phyloP scores from a whole-genome alignment of 495 filamentous ascomycete species.

The Tuber melanosporum region DNA sequence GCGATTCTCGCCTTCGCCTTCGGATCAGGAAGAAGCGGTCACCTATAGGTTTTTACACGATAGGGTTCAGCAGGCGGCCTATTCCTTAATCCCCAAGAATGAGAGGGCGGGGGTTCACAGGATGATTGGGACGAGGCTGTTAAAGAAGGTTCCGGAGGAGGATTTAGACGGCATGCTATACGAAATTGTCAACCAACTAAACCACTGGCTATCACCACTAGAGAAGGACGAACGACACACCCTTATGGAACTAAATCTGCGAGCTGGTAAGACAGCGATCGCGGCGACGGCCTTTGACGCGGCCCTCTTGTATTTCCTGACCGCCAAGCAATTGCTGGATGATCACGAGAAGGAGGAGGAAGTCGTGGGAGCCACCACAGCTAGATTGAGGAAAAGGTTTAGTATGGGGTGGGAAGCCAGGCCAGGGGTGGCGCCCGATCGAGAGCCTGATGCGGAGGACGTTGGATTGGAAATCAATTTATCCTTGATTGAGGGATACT shows the following conservation, averaged over 20 bases:
- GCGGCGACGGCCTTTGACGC: slow-evolving; percentile 40
- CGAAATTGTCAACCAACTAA: slow-evolving; percentile 42
- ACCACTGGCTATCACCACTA: slow-evolving; percentile 41
- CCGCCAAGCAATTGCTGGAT: slow-evolving; percentile 37
- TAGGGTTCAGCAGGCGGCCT: slow-evolving; percentile 40
- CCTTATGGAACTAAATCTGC: slow-evolving; percentile 41
- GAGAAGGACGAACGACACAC: slow-evolving; percentile 27
- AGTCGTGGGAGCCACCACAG: slow-evolving; percentile 19
- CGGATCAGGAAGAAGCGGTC: slow-evolving; percentile 37
- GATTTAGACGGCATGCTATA: slow-evolving; percentile 39
- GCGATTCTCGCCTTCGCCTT: slow-evolving; percentile 29
- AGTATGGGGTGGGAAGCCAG: slow-evolving; percentile 28
- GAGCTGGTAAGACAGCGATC: slow-evolving; percentile 41
- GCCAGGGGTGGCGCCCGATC: slow-evolving; percentile 17
- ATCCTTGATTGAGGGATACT: slow-evolving; percentile 41
- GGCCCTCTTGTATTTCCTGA: slow-evolving; percentile 36
- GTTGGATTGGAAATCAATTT: slow-evolving; percentile 39
- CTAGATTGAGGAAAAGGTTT: slow-evolving; percentile 30
- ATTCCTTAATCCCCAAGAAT: slow-evolving; percentile 35
- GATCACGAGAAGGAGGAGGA: slow-evolving; percentile 30
- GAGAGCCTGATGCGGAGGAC: slow-evolving; percentile 31
- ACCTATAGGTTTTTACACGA: slow-evolving; percentile 42
- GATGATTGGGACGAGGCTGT: slow-evolving; percentile 37
- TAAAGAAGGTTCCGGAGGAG: slow-evolving; percentile 36
- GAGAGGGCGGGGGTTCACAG: slow-evolving; percentile 41